Base-by-base conservation (phyloP, 1,139 yeast genomes). In the Suhomyces yuchorum region DNA sequence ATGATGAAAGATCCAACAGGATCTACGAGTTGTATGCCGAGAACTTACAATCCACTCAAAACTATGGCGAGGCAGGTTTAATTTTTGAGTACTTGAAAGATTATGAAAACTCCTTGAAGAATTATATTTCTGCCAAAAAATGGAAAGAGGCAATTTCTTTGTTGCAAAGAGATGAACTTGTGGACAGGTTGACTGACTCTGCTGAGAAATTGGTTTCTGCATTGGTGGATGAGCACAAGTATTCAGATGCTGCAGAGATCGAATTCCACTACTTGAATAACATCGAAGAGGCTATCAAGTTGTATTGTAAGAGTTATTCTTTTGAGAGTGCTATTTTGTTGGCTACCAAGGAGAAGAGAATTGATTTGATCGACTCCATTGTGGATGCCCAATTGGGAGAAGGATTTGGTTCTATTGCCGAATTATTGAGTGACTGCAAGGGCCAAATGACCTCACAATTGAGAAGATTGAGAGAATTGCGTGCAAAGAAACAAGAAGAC, bases 141-240 rank as follows among this genome's bases (percentile, higher is more conserved):
- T 95, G 99, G 99, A 80, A 78, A 55, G 96, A 89, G 60, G 96
- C 97, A 0, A 63, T 93, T 43, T 60, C 91, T 0, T 70, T 89
- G 44, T 80, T 83, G 2, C 70, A 74, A 37, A 62, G 62, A 26
- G 59, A 73, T 3, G 73, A 68, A 32, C 70, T 70, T 44, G 66
- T 72, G 3, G 71, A 70, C 1, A 65, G 68, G 47, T 56, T 75
- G 30, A 44, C 42, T 1, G 79, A 71, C 0, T 67, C 80, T 37
- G 85, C 90, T 8, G 82, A 78, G 37, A 75, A 77, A 47, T 75
- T 93, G 50, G 83, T 87, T 5, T 70, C 75, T 1, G 63, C 81
- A 3, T 76, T 90, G 49, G 71, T 77, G 1, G 92, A 85, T 38
- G 85, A 84, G 32, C 96, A 89, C 61, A 78, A 79, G 51, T 92